Conservation (phyloP, 2,329 filamentous ascomycete genomes). For the Knufia fluminis region DNA sequence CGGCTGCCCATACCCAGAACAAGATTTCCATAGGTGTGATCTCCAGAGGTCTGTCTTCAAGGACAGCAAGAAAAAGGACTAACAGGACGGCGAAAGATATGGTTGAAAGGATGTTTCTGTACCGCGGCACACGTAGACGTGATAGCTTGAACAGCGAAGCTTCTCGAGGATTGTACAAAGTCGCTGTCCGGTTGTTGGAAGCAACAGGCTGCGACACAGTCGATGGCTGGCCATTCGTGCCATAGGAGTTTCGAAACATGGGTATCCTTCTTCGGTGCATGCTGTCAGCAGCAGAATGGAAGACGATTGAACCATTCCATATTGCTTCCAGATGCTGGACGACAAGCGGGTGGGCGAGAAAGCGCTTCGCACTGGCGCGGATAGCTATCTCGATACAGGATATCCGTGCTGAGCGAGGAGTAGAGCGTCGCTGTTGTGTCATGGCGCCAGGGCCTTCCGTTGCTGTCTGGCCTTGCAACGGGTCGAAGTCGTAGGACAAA, state of each 20-base stretch:
- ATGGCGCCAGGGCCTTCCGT: slow-evolving; percentile 27
- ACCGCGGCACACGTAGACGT: slow-evolving; percentile 78
- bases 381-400: slow-evolving; percentile 92
- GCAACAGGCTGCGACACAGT: slow-evolving; percentile 8
- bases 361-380: slow-evolving; percentile 82
- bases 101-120: slow-evolving; percentile 83
- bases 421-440: slow-evolving; percentile 26
- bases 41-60: slow-evolving; percentile 62
- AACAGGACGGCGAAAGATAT: slow-evolving; percentile 78
- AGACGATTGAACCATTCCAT: slow-evolving; percentile 91
- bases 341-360: slow-evolving; percentile 81
- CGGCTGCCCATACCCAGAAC: slow-evolving; percentile 97
- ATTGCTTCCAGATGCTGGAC: slow-evolving; percentile 94
- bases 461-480: slow-evolving; percentile 67
- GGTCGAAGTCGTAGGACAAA: slow-evolving; percentile 89
- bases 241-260: slow-evolving; percentile 28
- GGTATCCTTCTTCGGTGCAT: slow-evolving; percentile 52
- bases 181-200: slow-evolving; percentile 55
- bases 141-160: slow-evolving; percentile 89
- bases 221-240: slow-evolving; percentile 24
- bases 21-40: slow-evolving; percentile 79
- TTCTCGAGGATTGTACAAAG: slow-evolving; percentile 80
- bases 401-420: slow-evolving; percentile 59
- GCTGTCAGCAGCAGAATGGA: slow-evolving; percentile 79
- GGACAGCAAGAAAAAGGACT: slow-evolving; percentile 73